These are phyloP conservation scores for Glycine soja DNA, from an alignment of 306 rosid species.

Conservation along the genomic window DNA sequence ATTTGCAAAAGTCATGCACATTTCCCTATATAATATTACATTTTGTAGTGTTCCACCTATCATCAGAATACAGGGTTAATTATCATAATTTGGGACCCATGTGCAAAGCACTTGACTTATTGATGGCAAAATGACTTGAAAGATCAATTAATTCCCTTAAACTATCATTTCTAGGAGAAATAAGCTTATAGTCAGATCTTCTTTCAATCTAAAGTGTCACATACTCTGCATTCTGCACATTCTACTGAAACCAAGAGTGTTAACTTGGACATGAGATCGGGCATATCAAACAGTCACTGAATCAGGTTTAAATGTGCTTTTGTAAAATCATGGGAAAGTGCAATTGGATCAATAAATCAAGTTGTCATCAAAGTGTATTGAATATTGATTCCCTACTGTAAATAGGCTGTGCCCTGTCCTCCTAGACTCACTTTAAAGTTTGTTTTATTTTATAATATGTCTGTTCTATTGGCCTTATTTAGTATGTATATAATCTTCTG, in stretches of 20 bases:
- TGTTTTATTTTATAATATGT: constrained; percentile 29
- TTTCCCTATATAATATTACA: constrained; percentile 25
- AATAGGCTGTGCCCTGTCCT: constrained; percentile 16
- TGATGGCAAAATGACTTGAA: constrained; percentile 30
- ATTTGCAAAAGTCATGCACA: constrained; percentile 28
- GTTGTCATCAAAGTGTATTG: constrained; percentile 31
- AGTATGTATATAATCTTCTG: constrained; percentile 29
- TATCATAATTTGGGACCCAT: constrained; percentile 16
- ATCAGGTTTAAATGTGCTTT: constrained; percentile 35
- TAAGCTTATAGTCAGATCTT: background rate
- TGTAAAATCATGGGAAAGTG: constrained; percentile 22
- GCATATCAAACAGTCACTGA: background rate
- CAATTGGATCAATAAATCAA: constrained; percentile 19
- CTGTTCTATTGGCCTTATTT: constrained; percentile 17
- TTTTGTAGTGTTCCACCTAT: constrained; percentile 1
- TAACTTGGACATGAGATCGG: constrained; percentile 2
- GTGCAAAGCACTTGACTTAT: background rate
- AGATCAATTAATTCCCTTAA: constrained; percentile 4
- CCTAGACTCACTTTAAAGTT: constrained; percentile 24
- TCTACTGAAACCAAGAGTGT: constrained; percentile 24
- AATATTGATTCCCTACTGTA: constrained; percentile 11
- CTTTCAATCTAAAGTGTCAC: constrained; percentile 19
- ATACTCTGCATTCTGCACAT: background rate
- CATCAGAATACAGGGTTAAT: constrained; percentile 2
- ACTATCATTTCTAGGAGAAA: background rate